Base-by-base conservation (phyloP, 208 protist species). In the Leishmania tarentolae region DNA sequence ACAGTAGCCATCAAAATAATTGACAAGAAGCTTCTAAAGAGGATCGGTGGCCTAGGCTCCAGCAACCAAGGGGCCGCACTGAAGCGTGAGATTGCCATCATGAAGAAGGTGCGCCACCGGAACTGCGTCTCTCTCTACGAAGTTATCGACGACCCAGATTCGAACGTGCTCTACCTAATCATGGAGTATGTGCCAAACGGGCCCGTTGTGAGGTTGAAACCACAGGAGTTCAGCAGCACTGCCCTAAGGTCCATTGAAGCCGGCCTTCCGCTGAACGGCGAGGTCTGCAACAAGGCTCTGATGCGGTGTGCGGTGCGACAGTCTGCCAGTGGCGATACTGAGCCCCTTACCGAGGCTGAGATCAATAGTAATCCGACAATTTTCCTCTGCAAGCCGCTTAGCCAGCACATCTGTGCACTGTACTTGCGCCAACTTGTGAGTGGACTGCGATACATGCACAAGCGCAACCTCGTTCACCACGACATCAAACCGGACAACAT, bases 61-160 rank as follows among this genome's bases (percentile, higher is more conserved):
- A 76, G 44, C 21, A 74, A 83, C 72, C 73, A 88, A 42, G 86
- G 87, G 47, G 81, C 85, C 28, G 84, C 85, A 19, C 87, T 95
- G 75, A 90, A 83, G 76, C 88, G 88, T 6, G 93, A 96, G 78
- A 93, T 96, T 35, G 89, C 90, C 52, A 98, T 99, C 70, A 95
- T 99, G 94, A 99, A 99, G 81, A 99, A 99, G 76, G 82, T 99
- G 13, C 89, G 98, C 37, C 98, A 99, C 81, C 87, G 86, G 19
- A 99, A 99, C 86, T 93, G 99, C 75, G 98, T 99, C 1, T 90
- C 90, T 9, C 86, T 99, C 15, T 91, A 95, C 78, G 98, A 99
- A 79, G 97, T 99, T 35, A 99, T 99, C 68, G 97, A 99, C 76
- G 98, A 99, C 85, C 96, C 94, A 0, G 77, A 73, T 9, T 90